A percentile compares a stretch with the other conserved stretches of the same genome.
These are phyloP conservation scores for Syzygium aromaticum DNA, from an alignment of 345 rosid species.

Conservation along the genomic window DNA sequence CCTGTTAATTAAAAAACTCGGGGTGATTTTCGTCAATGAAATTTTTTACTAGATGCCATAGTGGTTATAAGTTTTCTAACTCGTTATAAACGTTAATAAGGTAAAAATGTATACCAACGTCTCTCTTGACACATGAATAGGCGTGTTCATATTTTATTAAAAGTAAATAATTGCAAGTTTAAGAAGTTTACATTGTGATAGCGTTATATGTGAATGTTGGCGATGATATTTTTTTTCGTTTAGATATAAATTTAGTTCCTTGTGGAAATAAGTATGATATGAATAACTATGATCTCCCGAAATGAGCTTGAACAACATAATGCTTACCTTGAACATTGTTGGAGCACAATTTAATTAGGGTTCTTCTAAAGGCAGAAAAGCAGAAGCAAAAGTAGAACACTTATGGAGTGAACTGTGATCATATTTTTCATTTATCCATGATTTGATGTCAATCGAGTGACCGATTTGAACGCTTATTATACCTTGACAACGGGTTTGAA, in stretches of 20 bases:
- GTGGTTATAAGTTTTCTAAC: background rate
- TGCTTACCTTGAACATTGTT: background rate
- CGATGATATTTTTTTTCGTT: background rate
- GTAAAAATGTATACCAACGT: background rate
- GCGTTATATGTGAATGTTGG: background rate
- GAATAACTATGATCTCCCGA: background rate
- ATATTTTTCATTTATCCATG: background rate
- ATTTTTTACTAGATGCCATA: background rate
- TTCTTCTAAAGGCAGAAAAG: background rate
- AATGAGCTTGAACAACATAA: background rate
- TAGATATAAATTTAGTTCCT: background rate
- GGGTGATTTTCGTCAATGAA: background rate
- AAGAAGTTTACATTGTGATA: background rate
- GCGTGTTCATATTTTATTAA: background rate
- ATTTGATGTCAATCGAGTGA: fast-evolving
- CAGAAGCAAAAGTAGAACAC: background rate
- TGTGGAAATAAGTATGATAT: background rate
- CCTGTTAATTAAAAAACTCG: background rate
- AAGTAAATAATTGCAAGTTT: background rate
- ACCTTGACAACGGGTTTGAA: background rate
- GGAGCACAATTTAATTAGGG: background rate
- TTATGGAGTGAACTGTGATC: fast-evolving
- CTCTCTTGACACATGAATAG: background rate
- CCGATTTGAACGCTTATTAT: fast-evolving
- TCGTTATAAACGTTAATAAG: background rate